phyloP scores from a whole-genome alignment of 164 flowering plant genomes.

The Kingdonia uniflora region DNA sequence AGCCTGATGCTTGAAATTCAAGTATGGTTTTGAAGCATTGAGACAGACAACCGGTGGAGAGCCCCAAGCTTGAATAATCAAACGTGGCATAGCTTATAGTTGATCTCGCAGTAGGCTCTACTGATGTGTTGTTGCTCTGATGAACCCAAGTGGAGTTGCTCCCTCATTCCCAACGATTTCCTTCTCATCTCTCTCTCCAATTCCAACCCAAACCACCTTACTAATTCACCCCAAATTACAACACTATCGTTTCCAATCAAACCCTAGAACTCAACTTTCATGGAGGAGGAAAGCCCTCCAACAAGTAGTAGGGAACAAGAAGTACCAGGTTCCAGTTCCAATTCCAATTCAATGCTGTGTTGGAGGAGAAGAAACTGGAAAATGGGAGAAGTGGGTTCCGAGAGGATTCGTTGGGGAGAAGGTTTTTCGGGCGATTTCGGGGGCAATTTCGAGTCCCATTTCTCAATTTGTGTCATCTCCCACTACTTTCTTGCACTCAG shows the following conservation, averaged over 20 bases:
- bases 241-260: conserved; percentile 3
- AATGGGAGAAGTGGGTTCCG: conserved; percentile 51
- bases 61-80: too few relatives aligned
- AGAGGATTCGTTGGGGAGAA: conserved; percentile 50
- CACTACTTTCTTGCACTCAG: conserved; percentile 71
- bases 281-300: conserved; percentile 5
- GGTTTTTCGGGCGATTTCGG: conserved; percentile 49
- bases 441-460: conserved; percentile 86
- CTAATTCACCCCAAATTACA: conserved; percentile 9
- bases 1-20: too few relatives aligned
- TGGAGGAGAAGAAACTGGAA: conserved; percentile 18
- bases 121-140: too few relatives aligned
- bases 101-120: too few relatives aligned
- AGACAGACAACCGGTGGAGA: too few relatives aligned
- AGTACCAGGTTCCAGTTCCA: neutral
- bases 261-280: conserved; percentile 10
- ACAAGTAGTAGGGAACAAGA: too few relatives aligned
- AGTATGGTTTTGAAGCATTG: too few relatives aligned
- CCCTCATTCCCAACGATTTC: conserved; percentile 20
- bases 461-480: conserved; percentile 77
- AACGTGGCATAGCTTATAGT: too few relatives aligned
- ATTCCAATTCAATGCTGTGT: conserved; percentile 13
- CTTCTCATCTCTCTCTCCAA: conserved; percentile 8
- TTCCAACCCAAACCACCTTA: conserved; percentile 13
- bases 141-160: too few relatives aligned